These are phyloP conservation scores for Cryptosporidium tyzzeri DNA, from an alignment of 169 alveolate species.

Conservation along the genomic window DNA sequence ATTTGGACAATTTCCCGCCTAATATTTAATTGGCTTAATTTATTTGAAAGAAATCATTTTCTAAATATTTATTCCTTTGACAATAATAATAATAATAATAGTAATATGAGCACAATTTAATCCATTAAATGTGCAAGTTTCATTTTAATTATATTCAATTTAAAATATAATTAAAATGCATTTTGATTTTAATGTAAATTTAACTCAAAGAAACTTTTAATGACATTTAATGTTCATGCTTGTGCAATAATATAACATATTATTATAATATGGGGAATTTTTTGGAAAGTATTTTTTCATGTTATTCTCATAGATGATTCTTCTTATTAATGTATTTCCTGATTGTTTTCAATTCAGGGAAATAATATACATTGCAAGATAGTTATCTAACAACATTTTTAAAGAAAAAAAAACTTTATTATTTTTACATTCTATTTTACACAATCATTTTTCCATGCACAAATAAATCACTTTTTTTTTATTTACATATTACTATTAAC, in stretches of 20 bases:
- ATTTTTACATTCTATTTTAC: neutral
- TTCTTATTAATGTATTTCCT: neutral
- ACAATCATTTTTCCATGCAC: too few species aligned
- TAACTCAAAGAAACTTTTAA: slow-evolving; percentile 1
- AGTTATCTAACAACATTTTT: neutral
- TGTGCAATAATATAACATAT: slow-evolving; percentile 45
- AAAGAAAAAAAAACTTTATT: neutral
- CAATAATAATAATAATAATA: neutral
- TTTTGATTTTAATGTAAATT: neutral
- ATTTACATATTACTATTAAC: too few species aligned
- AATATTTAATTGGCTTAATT: neutral
- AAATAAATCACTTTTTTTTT: too few species aligned
- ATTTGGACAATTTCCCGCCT: neutral
- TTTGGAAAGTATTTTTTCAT: slow-evolving; percentile 1
- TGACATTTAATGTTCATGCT: slow-evolving; percentile 75
- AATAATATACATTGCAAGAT: neutral
- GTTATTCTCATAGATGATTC: neutral
- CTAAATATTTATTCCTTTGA: too few species aligned
- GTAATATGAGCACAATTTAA: slow-evolving; percentile 40
- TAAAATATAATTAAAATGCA: neutral
- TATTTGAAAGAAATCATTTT: neutral
- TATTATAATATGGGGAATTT: neutral
- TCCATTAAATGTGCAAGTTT: slow-evolving; percentile 62
- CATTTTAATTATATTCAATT: neutral
- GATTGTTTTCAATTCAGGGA: neutral